Base-by-base conservation (phyloP, 2,329 filamentous ascomycete species). In the Monilinia fructicola region DNA sequence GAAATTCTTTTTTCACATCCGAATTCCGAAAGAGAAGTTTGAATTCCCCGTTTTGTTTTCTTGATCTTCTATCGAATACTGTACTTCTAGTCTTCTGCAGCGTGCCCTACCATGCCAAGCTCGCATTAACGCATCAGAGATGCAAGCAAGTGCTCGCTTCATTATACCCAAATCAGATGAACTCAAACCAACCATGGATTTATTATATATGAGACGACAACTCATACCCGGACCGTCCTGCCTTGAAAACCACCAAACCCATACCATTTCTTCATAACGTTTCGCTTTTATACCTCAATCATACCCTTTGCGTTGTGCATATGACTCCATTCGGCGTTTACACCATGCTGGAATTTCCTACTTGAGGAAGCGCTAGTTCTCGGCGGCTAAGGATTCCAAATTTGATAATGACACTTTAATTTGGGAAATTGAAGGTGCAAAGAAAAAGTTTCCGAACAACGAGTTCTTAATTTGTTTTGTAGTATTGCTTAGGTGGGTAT, bases 181-280 rank as follows among this genome's bases (percentile, higher is more conserved):
- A 67, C 64, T 65, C 61, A 60, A 60, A 44, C 35, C 38, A n/a
- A n/a, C n/a, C n/a, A n/a, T n/a, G n/a, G 11, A 52, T 44, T 4
- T 40, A 31, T 56, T 56, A 50, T 61, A 66, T 62, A 52, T 66
- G 62, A 60, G 28, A 65, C 48, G 40, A 2, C 38, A 62, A 52
- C 61, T 67, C 28, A 61, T 62, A 60, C 61, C 59, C 67, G 67
- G 67, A 48, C 65, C 67, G 67, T 56, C 62, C 44, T 67, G 59
- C 67, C 67, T 52, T 65, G 18, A 63, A 62, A 23, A 48, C 4
- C 62, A 35, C n/a, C 38, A 55, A 40, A 31, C 46, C 53, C 35
- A 65, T 58, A 28, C 52, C 53, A 44, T 31, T 60, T 60, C 54
- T 42, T 65, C 63, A 65, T 42, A 52, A 28, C 18, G n/a, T 23